Evolutionary conservation across 1,284 basidiomycete species (phyloP).

Genomic region (Marasmius oreades): DNA sequence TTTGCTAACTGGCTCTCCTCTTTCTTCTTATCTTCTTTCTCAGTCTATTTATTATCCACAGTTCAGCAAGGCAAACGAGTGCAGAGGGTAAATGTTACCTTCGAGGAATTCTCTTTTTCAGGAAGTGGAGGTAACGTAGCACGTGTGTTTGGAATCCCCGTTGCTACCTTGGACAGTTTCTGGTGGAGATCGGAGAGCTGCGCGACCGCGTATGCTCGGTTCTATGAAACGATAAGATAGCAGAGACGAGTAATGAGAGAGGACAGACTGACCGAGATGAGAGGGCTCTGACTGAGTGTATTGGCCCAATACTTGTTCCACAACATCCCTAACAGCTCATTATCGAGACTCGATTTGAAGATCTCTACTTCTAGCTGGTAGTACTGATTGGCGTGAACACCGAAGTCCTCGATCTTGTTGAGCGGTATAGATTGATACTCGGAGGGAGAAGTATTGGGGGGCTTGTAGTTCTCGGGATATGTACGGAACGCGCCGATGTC

Average conservation of each 20-base stretch:
- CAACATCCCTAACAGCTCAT: constrained; percentile 80
- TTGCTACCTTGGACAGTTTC: constrained; percentile 69
- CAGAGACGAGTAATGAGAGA: constrained; percentile 25
- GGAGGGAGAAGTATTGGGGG: constrained; percentile 56
- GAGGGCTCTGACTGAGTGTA: constrained; percentile 86
- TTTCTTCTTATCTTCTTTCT: constrained; percentile 74
- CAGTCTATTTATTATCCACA: constrained; percentile 31
- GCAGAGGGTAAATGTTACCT: background rate
- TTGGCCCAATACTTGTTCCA: constrained; percentile 99
- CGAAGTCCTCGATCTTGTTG: constrained; percentile 95
- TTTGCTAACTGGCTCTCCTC: constrained; percentile 70
- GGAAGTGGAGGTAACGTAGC: constrained; percentile 49
- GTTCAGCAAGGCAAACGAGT: constrained; percentile 5
- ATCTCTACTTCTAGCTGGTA: constrained; percentile 95
- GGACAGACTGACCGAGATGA: constrained; percentile 74
- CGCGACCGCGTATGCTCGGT: constrained; percentile 86
- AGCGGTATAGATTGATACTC: constrained; percentile 95
- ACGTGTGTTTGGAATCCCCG: constrained; percentile 51
- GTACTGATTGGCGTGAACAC: constrained; percentile 96
- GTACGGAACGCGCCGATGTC: constrained; percentile 99
- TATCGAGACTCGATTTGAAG: constrained; percentile 89
- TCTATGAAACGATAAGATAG: constrained; percentile 48
- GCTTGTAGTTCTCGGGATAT: constrained; percentile 92
- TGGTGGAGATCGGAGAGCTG: constrained; percentile 87
- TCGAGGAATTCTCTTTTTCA: constrained; percentile 39